These are phyloP conservation scores for Eragrostis curvula DNA, from an alignment of 176 grass and related monocot genomes.

Conservation along the genomic window DNA sequence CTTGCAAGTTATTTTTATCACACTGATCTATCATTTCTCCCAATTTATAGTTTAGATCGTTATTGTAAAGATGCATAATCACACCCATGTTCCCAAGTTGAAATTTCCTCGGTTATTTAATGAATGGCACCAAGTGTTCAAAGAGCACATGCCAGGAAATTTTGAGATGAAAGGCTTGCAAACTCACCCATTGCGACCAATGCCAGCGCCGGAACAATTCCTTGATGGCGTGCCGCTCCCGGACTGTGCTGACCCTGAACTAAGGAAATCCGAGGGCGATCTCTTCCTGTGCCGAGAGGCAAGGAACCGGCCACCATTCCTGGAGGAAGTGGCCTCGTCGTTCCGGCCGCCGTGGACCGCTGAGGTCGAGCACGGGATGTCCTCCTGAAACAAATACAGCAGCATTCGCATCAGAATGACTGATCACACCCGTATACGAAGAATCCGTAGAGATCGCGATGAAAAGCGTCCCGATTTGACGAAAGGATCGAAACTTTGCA, in stretches of 20 bases:
- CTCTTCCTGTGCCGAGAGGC: slow-evolving; percentile 50
- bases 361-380: slow-evolving; percentile 36
- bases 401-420: slow-evolving; percentile 39
- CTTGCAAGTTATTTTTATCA: neutral
- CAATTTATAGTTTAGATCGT: neutral
- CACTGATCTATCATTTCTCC: neutral
- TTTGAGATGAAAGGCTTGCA: neutral
- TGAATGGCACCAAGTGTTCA: slow-evolving; percentile 7
- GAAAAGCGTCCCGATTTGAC: slow-evolving; percentile 7
- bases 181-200: slow-evolving; percentile 46
- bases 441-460: neutral
- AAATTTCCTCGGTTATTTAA: neutral
- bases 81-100: neutral
- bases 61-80: neutral
- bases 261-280: slow-evolving; percentile 47
- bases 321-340: slow-evolving; percentile 56
- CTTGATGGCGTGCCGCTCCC: neutral
- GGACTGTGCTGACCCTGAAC: slow-evolving; percentile 26
- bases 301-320: slow-evolving; percentile 27
- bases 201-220: slow-evolving; percentile 46
- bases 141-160: neutral
- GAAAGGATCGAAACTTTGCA: neutral
- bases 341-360: slow-evolving; percentile 11
- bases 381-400: slow-evolving; percentile 39
- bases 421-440: neutral